Evolutionary conservation across 1,284 basidiomycete genomes (phyloP), one percentile per base, ranked within the genome.

Genomic region (Heterobasidion parviporum): DNA sequence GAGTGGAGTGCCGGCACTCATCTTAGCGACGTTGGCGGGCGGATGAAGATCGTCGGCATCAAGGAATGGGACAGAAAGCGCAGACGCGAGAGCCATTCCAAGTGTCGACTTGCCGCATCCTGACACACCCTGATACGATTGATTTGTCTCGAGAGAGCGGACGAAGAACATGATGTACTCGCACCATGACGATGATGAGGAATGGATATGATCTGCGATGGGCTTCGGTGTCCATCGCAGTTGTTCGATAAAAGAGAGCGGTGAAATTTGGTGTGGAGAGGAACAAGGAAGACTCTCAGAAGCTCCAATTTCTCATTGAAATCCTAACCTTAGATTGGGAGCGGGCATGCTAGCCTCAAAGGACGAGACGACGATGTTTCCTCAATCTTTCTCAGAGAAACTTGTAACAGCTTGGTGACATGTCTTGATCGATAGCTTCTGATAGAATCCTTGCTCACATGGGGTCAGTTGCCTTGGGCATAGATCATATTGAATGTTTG

Each of bases 21-120:
- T 98, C 77, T 98, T 98, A 35, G 80, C 86, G 49, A 97, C 82
- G 69, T 97, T 97, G 6, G 78, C 68, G 12, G 75, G 65, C 0
- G 94, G 90, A 67, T 98, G 95, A 41, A 98, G 77, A 59, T 90
- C 86, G 68, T 98, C 95, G 43, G 90, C 95, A 65, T 98, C 95
- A 59, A 94, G 75, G 72, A 92, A 96, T 0, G 92, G 84, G 56
- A 92, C 64, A 8, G 68, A 68, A 55, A 94, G 76, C 14, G 75
- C 73, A 41, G 72, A 63, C 12, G 89, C 80, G 32, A 96, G 74
- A 3, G 83, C 81, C 3, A 66, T 61, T 0, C 89, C 94, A 8
- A 96, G 77, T 0, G 94, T 96, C 3, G 90, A 89, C 71, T 97
- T 97, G n/a, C 94, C 94, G 46, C 89, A 83, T 20, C 85, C 89